Conservation (phyloP, 78 protist genomes). For the Polysphondylium violaceum region DNA sequence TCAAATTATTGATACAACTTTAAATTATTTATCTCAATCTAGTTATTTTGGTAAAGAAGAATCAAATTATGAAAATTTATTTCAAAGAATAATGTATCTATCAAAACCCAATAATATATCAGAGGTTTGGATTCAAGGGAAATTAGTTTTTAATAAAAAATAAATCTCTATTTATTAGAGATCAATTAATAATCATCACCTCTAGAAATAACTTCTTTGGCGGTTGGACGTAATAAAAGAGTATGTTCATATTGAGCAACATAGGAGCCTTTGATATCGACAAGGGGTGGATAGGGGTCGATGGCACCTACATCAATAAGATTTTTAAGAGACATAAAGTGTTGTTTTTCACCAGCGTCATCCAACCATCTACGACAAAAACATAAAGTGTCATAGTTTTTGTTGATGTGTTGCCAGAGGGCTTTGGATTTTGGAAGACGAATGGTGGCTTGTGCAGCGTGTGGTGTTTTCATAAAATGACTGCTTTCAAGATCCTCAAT, state of each 20-base stretch:
- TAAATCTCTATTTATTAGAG: not conserved
- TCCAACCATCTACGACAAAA: constrained; percentile 93
- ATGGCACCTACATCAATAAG: constrained; percentile 91
- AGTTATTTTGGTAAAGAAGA: too few relatives aligned
- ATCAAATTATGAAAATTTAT: too few relatives aligned
- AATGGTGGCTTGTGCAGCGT: constrained; percentile 63
- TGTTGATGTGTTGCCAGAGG: constrained; percentile 90
- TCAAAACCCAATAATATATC: too few relatives aligned
- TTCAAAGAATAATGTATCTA: too few relatives aligned
- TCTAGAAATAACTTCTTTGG: constrained; percentile 96
- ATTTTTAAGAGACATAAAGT: constrained; percentile 86
- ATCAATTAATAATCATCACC: constrained; percentile 97
- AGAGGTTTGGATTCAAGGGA: too few relatives aligned
- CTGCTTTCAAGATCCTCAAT: constrained; percentile 94
- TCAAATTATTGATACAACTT: too few relatives aligned
- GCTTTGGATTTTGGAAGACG: constrained; percentile 83
- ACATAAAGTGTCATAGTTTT: constrained; percentile 97
- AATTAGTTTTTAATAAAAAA: too few relatives aligned
- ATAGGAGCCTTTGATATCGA: constrained; percentile 94
- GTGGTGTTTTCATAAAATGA: constrained; percentile 94
- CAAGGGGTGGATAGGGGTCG: constrained; percentile 95
- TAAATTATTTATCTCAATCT: too few relatives aligned
- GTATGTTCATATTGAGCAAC: constrained; percentile 98
- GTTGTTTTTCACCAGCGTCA: constrained; percentile 72
- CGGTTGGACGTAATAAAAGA: constrained; percentile 91